phyloP scores from a whole-genome alignment of 768 basidiomycete genomes.

The Pleurotus eryngii region DNA sequence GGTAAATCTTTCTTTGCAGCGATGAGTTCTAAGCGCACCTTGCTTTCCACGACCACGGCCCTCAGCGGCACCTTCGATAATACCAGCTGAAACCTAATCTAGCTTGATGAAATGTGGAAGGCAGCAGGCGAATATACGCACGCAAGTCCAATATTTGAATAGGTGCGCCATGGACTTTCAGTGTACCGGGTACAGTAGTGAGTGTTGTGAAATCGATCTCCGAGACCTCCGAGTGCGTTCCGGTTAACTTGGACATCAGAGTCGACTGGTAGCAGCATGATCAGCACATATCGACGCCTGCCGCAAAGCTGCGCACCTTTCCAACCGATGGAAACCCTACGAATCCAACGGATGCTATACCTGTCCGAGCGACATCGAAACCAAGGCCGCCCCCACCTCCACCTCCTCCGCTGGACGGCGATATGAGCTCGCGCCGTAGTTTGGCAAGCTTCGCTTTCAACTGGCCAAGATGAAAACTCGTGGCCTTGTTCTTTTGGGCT shows the following conservation, averaged over 20 bases:
- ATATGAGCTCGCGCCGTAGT: conserved; percentile 89
- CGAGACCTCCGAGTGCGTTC: conserved; percentile 94
- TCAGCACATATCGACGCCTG: conserved; percentile 7
- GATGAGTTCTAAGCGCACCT: conserved; percentile 41
- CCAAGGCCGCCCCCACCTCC: conserved; percentile 88
- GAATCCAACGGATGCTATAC: conserved; percentile 95
- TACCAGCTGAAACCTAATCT: conserved; percentile 63
- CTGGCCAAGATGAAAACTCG: conserved; percentile 93
- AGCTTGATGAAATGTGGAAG: conserved; percentile 13
- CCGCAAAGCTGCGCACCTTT: conserved; percentile 49
- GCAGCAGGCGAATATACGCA: conserved; percentile 33
- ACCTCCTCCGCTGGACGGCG: conserved; percentile 73
- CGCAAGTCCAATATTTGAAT: conserved; percentile 94
- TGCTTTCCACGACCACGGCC: conserved; percentile 96
- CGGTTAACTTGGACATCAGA: conserved; percentile 93
- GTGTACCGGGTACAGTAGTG: conserved; percentile 91
- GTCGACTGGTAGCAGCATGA: conserved; percentile 58
- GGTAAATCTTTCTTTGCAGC: not conserved
- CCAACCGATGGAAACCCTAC: conserved; percentile 93
- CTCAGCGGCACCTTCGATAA: conserved; percentile 97
- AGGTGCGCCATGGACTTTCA: conserved; percentile 94
- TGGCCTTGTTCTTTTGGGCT: conserved; percentile 97
- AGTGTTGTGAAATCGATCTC: conserved; percentile 97
- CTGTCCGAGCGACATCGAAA: conserved; percentile 97
- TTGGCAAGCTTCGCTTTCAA: conserved; percentile 99